Evolutionary conservation across 2,329 filamentous ascomycete genomes (phyloP).

Genomic region (Neodidymelliopsis sp.): DNA sequence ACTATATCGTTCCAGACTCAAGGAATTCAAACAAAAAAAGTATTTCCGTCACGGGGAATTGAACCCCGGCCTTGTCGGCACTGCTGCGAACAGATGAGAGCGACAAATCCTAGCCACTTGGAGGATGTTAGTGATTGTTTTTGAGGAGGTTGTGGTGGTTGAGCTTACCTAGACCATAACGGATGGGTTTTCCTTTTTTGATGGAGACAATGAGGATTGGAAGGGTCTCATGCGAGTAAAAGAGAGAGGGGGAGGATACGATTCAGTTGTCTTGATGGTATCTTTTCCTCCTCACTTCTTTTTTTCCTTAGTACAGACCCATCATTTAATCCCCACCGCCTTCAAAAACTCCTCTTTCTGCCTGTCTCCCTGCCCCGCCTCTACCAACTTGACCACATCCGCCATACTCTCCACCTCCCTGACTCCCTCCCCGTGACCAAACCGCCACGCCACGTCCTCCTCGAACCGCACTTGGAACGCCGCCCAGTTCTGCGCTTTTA

Average conservation of each 20-base stretch:
- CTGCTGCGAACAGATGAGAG: no score
- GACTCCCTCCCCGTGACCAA: slow-evolving; percentile 51
- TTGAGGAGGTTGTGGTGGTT: no score
- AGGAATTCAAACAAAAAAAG: no score
- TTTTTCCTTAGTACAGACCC: background rate
- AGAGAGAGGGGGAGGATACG: background rate
- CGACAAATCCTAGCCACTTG: no score
- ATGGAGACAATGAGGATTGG: background rate
- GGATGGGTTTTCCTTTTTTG: slow-evolving; percentile 13
- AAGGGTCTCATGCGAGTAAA: background rate
- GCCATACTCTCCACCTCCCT: slow-evolving; percentile 55
- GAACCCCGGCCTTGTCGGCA: no score
- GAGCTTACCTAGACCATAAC: slow-evolving; percentile 16
- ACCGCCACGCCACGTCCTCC: slow-evolving; percentile 48
- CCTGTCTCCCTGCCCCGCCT: slow-evolving; percentile 19
- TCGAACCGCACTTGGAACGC: slow-evolving; percentile 57
- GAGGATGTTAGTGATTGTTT: no score
- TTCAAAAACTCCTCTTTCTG: slow-evolving; percentile 43
- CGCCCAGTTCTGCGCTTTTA: slow-evolving; percentile 55
- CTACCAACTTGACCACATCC: slow-evolving; percentile 51
- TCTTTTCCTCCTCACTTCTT: no score
- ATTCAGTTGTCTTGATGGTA: background rate
- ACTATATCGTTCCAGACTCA: no score
- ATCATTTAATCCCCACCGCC: slow-evolving; percentile 45
- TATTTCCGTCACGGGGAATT: no score